Conservation (phyloP, 768 basidiomycete species). For the Boletus subcaerulescens region DNA sequence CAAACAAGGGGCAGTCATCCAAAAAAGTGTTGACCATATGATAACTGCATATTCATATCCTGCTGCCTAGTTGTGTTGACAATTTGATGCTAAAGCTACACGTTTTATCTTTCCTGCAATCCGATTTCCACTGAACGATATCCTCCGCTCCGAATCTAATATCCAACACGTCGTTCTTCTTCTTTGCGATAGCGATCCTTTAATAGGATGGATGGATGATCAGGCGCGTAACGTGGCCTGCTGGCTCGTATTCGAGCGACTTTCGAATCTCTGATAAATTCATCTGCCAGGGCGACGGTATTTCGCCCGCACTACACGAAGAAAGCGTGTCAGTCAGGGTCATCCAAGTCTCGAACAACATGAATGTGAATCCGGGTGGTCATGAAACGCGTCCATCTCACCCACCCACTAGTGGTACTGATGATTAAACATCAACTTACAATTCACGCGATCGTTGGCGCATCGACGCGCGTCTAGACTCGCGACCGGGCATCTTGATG, state of each 20-base stretch:
- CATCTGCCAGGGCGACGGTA: conserved; percentile 31
- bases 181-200: background rate
- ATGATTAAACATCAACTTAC: conserved; percentile 9
- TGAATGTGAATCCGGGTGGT: too few relatives aligned
- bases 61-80: conserved; percentile 1
- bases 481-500: conserved; percentile 50
- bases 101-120: background rate
- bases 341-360: too few relatives aligned
- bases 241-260: conserved; percentile 29
- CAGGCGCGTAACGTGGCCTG: conserved; percentile 10
- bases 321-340: background rate
- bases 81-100: conserved; percentile 24
- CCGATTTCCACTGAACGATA: background rate
- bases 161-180: background rate
- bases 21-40: conserved; percentile 11
- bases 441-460: conserved; percentile 27
- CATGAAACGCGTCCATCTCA: background rate
- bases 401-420: too few relatives aligned
- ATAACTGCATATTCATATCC: background rate
- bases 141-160: background rate
- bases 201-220: background rate
- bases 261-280: conserved; percentile 30
- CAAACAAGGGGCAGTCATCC: background rate
- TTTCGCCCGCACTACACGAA: conserved; percentile 17
- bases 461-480: conserved; percentile 22